Evolutionary conservation across 2,329 filamentous ascomycete genomes (phyloP).

Genomic region (Ceratocystis diversiconidia): DNA sequence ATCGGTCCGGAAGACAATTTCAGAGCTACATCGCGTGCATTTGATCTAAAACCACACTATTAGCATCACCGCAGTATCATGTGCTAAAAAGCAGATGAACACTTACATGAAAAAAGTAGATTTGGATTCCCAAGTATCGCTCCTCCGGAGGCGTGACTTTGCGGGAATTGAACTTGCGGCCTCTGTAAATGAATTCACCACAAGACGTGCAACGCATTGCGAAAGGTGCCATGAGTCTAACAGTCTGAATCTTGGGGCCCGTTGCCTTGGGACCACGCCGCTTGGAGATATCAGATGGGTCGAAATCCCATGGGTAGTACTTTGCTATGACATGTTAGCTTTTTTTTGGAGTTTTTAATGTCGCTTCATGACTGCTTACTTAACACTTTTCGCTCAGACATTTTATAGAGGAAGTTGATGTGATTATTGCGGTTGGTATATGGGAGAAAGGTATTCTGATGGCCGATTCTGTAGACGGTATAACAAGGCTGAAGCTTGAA

Average conservation of each 20-base stretch:
- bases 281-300: constrained; percentile 65
- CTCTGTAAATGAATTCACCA: constrained; percentile 77
- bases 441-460: background rate
- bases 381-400: constrained; percentile 80
- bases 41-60: constrained; percentile 38
- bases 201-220: constrained; percentile 34
- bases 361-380: constrained; percentile 24
- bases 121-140: constrained; percentile 75
- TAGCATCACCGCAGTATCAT: background rate
- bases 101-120: constrained; percentile 62
- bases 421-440: background rate
- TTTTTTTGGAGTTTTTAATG: background rate
- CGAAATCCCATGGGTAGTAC: constrained; percentile 68
- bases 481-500: constrained; percentile 6
- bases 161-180: constrained; percentile 85
- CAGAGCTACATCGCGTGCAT: constrained; percentile 70
- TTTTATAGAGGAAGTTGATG: constrained; percentile 28
- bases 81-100: background rate
- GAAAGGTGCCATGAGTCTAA: constrained; percentile 59
- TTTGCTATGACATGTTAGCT: constrained; percentile 27
- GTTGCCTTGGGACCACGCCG: constrained; percentile 54
- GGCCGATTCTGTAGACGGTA: background rate
- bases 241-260: constrained; percentile 70
- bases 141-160: constrained; percentile 85
- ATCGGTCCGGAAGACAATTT: constrained; percentile 90